Percentiles rank a stretch among this genome's conserved stretches.
Conservation (phyloP, 371 early-diverging fungal species). For the Rhizomucor miehei region DNA sequence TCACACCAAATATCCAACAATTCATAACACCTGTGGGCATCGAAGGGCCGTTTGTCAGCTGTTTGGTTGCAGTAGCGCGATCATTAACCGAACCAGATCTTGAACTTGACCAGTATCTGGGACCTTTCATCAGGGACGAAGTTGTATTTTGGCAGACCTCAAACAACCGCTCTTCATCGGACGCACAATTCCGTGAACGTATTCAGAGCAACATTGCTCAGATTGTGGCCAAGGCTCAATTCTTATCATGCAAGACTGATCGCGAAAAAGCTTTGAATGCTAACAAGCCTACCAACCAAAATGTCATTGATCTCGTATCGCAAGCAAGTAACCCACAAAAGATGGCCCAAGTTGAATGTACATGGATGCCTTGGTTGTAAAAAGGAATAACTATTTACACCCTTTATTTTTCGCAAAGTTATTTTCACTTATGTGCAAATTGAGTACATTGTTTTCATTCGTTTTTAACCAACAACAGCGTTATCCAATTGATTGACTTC, state of each 20-base stretch:
- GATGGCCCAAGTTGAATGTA: conserved; percentile 89
- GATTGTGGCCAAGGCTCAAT: conserved; percentile 67
- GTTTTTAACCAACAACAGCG: conserved; percentile 7
- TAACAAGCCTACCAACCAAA: conserved; percentile 68
- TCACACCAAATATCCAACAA: conserved; percentile 95
- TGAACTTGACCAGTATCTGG: conserved; percentile 81
- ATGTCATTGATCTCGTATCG: conserved; percentile 83
- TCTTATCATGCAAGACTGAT: conserved; percentile 73
- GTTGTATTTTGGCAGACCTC: conserved; percentile 71
- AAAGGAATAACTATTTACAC: too few relatives aligned
- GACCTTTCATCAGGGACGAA: conserved; percentile 90
- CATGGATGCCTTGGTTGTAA: conserved; percentile 82
- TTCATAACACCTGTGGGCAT: conserved; percentile 91
- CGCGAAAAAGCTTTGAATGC: conserved; percentile 61
- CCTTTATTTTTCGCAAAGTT: too few relatives aligned
- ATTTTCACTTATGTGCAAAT: too few relatives aligned
- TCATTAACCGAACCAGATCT: conserved; percentile 77
- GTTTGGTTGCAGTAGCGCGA: conserved; percentile 77
- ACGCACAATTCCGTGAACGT: conserved; percentile 60
- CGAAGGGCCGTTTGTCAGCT: conserved; percentile 86
- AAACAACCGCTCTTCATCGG: conserved; percentile 56
- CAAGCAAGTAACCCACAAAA: conserved; percentile 91
- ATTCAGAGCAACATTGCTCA: conserved; percentile 71
- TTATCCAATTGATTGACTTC: conserved; percentile 6
- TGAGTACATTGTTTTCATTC: too few relatives aligned